Conservation (phyloP, 129 eudicot genomes). For the Helichrysum umbraculigerum region DNA sequence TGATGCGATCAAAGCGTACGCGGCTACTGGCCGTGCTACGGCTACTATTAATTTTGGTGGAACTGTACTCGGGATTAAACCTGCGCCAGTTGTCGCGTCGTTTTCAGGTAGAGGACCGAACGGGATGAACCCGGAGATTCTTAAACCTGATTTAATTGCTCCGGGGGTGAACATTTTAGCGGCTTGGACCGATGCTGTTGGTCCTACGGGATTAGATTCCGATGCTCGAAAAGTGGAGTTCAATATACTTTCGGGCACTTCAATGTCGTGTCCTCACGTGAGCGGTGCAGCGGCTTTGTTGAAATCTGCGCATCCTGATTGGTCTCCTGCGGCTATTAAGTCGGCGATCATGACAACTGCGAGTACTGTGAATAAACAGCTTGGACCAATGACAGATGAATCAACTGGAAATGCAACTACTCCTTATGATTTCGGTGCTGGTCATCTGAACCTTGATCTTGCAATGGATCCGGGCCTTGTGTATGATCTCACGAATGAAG, state of each 20-base stretch:
- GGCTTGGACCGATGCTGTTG: constrained; percentile 83
- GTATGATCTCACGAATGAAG: constrained; percentile 57
- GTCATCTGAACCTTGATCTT: constrained; percentile 69
- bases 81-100: constrained; percentile 91
- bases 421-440: constrained; percentile 75
- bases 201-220: constrained; percentile 79
- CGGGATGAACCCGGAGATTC: constrained; percentile 80
- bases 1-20: constrained; percentile 56
- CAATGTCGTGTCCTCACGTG: constrained; percentile 89
- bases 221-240: constrained; percentile 69
- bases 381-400: constrained; percentile 67
- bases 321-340: constrained; percentile 79
- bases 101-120: constrained; percentile 88
- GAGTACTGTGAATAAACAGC: constrained; percentile 47
- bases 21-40: constrained; percentile 39
- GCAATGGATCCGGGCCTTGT: constrained; percentile 93
- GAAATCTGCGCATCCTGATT: constrained; percentile 86
- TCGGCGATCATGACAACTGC: constrained; percentile 93
- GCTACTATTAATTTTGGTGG: constrained; percentile 67
- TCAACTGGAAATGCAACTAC: constrained; percentile 70
- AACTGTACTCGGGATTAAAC: constrained; percentile 66
- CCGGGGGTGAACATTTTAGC: constrained; percentile 90
- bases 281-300: constrained; percentile 90
- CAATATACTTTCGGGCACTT: constrained; percentile 80
- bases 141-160: constrained; percentile 84